phyloP scores from a whole-genome alignment of 2,329 filamentous ascomycete genomes.

The Paecilomyces sp. region DNA sequence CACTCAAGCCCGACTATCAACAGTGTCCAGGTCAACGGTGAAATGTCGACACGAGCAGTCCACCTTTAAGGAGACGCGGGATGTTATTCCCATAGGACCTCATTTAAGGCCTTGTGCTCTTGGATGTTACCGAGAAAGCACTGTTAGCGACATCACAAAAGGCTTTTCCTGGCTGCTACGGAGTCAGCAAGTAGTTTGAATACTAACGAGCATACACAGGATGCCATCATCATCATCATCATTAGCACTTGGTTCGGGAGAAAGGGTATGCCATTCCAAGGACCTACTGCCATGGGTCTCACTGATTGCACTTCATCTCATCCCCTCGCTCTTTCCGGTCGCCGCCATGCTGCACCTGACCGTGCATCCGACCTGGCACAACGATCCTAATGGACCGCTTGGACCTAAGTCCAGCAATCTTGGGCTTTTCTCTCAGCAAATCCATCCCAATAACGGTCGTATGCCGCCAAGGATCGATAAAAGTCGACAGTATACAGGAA shows the following conservation, averaged over 20 bases:
- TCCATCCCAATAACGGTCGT: not conserved
- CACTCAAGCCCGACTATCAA: not conserved
- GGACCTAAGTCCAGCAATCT: not conserved
- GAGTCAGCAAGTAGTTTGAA: not conserved
- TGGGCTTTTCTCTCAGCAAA: not conserved
- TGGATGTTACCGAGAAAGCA: not conserved
- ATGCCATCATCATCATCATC: not conserved
- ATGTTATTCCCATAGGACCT: not conserved
- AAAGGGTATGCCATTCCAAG: not conserved
- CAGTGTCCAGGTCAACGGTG: not conserved
- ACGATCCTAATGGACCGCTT: not conserved
- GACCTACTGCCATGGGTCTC: not conserved
- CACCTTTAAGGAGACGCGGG: not conserved
- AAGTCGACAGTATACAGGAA: not conserved
- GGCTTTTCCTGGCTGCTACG: not conserved
- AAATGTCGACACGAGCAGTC: not conserved
- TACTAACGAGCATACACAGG: not conserved
- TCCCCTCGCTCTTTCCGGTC: not conserved
- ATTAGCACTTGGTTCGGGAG: not conserved
- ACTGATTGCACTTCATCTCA: not conserved
- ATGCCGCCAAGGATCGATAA: not conserved
- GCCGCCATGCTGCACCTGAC: not conserved
- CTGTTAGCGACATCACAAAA: not conserved
- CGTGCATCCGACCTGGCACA: not conserved
- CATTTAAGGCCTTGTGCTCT: not conserved